A percentile compares a stretch with the other conserved stretches of the same genome.
Evolutionary conservation across 192 early-diverging fungal genomes (phyloP).

Genomic region (Podila clonocystis): DNA sequence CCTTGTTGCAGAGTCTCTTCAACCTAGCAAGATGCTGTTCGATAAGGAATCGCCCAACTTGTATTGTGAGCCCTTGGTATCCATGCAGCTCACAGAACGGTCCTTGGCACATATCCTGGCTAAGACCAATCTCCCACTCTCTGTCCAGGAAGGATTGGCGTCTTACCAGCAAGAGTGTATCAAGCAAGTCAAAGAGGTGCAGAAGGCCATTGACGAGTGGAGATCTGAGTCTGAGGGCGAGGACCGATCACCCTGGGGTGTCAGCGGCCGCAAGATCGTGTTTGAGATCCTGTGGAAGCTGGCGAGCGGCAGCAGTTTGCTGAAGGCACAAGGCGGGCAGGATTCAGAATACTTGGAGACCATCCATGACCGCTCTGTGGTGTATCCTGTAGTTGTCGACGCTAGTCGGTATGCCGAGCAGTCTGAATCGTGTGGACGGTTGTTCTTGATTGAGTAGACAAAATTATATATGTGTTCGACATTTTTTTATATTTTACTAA

Average conservation of each 20-base stretch:
- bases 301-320: constrained; percentile 23
- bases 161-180: constrained; percentile 15
- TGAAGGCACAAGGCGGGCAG: background rate
- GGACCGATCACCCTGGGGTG: constrained; percentile 44
- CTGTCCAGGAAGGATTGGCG: background rate
- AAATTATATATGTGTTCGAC: background rate
- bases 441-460: constrained; percentile 41
- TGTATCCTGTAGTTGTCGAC: constrained; percentile 36
- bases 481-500: background rate
- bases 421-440: background rate
- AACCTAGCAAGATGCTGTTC: constrained; percentile 74
- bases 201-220: constrained; percentile 27
- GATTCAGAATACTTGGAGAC: background rate
- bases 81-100: constrained; percentile 34
- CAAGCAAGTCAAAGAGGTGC: constrained; percentile 6
- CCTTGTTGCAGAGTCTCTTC: constrained; percentile 36
- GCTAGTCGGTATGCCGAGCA: constrained; percentile 12
- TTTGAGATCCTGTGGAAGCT: constrained; percentile 40
- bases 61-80: constrained; percentile 75
- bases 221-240: background rate
- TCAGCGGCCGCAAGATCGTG: constrained; percentile 35
- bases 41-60: constrained; percentile 81
- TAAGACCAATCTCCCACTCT: background rate
- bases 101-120: constrained; percentile 15
- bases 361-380: constrained; percentile 13